Evolutionary conservation across 2,329 filamentous ascomycete genomes (phyloP).

Genomic region (Trichoderma sp.): DNA sequence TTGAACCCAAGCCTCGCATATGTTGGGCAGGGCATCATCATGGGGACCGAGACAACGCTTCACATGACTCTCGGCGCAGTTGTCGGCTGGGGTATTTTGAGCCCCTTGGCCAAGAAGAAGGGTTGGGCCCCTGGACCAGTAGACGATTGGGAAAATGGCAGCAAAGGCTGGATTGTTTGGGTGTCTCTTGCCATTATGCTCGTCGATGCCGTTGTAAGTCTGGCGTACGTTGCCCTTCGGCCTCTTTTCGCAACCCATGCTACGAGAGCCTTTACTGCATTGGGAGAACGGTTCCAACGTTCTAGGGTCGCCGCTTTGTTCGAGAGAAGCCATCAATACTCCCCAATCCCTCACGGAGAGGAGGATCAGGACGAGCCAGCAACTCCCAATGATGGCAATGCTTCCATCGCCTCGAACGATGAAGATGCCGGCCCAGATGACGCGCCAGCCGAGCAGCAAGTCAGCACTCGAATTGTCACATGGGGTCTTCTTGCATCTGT

Average conservation of each 20-base stretch:
- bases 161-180: conserved; percentile 99
- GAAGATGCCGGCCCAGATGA: conserved; percentile 62
- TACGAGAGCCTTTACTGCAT: background rate
- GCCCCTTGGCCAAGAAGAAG: conserved; percentile 79
- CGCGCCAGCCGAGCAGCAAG: conserved; percentile 79
- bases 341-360: conserved; percentile 27
- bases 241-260: conserved; percentile 48
- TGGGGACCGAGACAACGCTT: conserved; percentile 92
- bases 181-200: conserved; percentile 95
- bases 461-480: conserved; percentile 69
- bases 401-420: background rate
- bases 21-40: conserved; percentile 95
- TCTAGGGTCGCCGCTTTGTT: conserved; percentile 30
- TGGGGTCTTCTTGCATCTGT: conserved; percentile 78
- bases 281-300: conserved; percentile 28
- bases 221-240: conserved; percentile 73
- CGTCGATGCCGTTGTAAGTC: conserved; percentile 84
- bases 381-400: conserved; percentile 25
- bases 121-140: conserved; percentile 91
- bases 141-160: conserved; percentile 85
- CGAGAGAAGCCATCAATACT: conserved; percentile 31
- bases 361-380: background rate
- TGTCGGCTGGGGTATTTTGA: conserved; percentile 87
- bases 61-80: conserved; percentile 93
- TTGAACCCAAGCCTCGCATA: conserved; percentile 97